Percentiles rank a stretch among this genome's conserved stretches.
phyloP scores from a whole-genome alignment of 2,329 filamentous ascomycete genomes.

The Fusarium kyushuense region DNA sequence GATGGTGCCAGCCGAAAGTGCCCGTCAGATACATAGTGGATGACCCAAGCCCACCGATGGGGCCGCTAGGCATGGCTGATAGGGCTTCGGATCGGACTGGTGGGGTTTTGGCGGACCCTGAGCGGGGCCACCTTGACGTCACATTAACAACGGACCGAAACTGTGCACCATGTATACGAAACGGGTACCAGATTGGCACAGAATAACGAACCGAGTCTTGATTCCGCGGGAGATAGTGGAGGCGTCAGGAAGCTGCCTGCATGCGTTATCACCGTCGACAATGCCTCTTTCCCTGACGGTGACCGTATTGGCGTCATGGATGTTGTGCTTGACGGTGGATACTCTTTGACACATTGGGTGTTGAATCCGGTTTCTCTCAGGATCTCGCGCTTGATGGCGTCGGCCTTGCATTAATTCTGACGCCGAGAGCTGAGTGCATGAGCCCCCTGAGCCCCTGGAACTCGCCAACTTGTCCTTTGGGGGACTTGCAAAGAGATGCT shows the following conservation, averaged over 20 bases:
- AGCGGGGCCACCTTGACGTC: conserved; percentile 49
- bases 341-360: conserved; percentile 8
- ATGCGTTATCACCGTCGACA: conserved; percentile 35
- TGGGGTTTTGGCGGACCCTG: conserved; percentile 28
- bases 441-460: conserved; percentile 9
- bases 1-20: conserved; percentile 36
- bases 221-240: conserved; percentile 21
- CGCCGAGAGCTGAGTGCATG: conserved; percentile 7
- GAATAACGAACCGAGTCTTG: conserved; percentile 27
- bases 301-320: conserved; percentile 41
- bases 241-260: conserved; percentile 13
- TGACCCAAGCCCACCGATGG: conserved; percentile 33
- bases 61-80: conserved; percentile 48
- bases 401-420: conserved; percentile 32
- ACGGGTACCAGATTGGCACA: conserved; percentile 20
- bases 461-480: conserved; percentile 3
- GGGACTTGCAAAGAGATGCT: conserved; percentile 8
- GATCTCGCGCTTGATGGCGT: conserved; percentile 33
- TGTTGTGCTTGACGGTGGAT: conserved; percentile 34
- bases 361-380: conserved; percentile 32
- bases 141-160: conserved; percentile 43
- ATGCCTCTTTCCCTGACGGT: conserved; percentile 37
- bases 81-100: conserved; percentile 44
- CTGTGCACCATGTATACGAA: conserved; percentile 28
- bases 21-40: conserved; percentile 11